Conservation (phyloP, 352 stramenopile genomes). For the Globisporangium spinosum region DNA sequence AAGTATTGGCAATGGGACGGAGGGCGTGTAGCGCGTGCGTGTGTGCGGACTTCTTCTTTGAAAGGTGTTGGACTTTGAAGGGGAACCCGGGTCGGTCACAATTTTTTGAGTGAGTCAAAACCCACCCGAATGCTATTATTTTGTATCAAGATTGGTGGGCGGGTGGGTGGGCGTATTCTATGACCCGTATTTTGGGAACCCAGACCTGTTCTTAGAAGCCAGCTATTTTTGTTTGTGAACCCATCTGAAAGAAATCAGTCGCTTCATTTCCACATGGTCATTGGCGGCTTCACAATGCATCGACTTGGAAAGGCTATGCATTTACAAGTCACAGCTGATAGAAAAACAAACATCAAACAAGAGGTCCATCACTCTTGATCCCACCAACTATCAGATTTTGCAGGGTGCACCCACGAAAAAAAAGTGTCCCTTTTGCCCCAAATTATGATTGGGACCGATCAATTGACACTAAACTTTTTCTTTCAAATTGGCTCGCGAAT, state of each 20-base stretch:
- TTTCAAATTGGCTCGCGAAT: background rate
- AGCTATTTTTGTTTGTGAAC: slow-evolving; percentile 12
- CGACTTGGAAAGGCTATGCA: slow-evolving; percentile 9
- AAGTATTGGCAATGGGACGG: background rate
- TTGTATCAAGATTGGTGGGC: background rate
- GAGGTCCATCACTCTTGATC: background rate
- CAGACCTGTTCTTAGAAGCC: background rate
- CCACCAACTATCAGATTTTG: background rate
- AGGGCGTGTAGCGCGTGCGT: background rate
- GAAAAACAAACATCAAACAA: background rate
- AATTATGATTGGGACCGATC: background rate
- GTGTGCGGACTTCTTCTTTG: background rate
- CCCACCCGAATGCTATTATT: background rate
- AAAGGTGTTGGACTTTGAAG: slow-evolving; percentile 6
- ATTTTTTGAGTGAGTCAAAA: background rate
- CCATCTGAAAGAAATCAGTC: slow-evolving; percentile 15
- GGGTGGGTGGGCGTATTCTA: background rate
- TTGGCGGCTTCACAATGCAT: background rate
- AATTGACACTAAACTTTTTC: background rate
- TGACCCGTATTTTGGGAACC: background rate
- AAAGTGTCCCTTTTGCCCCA: background rate
- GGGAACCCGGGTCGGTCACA: background rate
- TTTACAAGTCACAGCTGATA: background rate
- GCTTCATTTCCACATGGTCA: slow-evolving; percentile 2
- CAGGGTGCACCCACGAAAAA: slow-evolving; percentile 3